A percentile compares a stretch with the other conserved stretches of the same genome.
These are phyloP conservation scores for Erythrophleum ivorense DNA, from an alignment of 331 rosid genomes.

Conservation along the genomic window DNA sequence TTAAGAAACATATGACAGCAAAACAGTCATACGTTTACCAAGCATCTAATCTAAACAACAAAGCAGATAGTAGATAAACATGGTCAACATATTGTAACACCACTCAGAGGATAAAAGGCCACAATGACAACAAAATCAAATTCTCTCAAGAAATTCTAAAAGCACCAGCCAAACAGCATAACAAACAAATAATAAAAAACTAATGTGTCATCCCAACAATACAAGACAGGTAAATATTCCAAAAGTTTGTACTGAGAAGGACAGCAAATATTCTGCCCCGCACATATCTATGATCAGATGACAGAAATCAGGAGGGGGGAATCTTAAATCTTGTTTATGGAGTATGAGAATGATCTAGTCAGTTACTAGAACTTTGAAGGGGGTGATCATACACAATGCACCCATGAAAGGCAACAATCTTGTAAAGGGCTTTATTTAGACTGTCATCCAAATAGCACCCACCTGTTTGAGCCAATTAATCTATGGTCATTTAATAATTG, in stretches of 20 bases:
- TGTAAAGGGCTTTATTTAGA: neutral
- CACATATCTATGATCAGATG: slow-evolving; percentile 19
- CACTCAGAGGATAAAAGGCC: neutral
- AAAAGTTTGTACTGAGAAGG: slow-evolving; percentile 3
- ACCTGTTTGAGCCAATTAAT: slow-evolving; percentile 7
- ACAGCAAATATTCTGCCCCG: neutral
- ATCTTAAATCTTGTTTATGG: neutral
- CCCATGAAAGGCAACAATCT: neutral
- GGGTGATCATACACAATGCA: neutral
- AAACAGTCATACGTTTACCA: neutral
- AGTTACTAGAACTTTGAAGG: neutral
- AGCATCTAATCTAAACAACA: slow-evolving; percentile 20
- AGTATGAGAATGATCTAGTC: slow-evolving; percentile 16
- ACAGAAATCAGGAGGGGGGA: neutral
- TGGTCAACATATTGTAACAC: neutral
- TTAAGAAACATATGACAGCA: neutral
- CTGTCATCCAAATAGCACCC: slow-evolving; percentile 21
- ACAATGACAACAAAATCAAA: neutral
- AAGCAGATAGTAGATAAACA: neutral
- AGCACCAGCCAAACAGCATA: neutral
- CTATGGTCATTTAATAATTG: slow-evolving; percentile 6
- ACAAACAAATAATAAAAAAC: neutral
- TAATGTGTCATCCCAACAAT: neutral
- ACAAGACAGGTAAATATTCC: slow-evolving; percentile 1
- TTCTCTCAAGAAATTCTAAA: neutral